Evolutionary conservation across 306 rosid species (phyloP), one percentile per base, ranked within the genome.

Genomic region (Acacia acuminata): DNA sequence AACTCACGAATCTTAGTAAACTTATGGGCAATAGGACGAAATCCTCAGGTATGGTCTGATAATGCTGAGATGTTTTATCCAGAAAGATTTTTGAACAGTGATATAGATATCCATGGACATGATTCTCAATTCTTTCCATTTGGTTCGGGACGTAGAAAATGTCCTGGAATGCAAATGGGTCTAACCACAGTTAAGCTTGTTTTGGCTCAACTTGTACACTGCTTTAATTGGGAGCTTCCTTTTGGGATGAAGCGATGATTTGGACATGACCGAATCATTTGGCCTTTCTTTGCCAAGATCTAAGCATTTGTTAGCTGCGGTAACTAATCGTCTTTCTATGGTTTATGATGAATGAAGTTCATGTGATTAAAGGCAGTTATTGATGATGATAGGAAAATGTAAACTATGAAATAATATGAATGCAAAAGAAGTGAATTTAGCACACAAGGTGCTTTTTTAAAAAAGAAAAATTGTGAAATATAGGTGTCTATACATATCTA

Each of bases 201-300:
- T 1, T 0, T 88, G 4, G 88, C 89, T 5, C 91, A 86, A 10
- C 71, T 88, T 20, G 80, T 81, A 43, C 91, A 85, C 10, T 86
- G 81, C 77, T 86, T 86, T 48, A 50, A 80, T 19, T 86, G 90
- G 90, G 81, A 86, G 25, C 87, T 89, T 36, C 84, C 82, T 1
- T 0, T 3, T 10, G 80, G 70, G 11, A 34, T 78, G 15, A 19
- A 0, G 13, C 85, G 8, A 16, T 15, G 76, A 77, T n/a, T 24
- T 89, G 69, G 85, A 86, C 50, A 89, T 86, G 90, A 11, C 40
- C 0, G 87, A 85, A 75, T 71, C 24, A 58, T 88, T 81, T 67
- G 87, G 86, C 2, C 63, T 83, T 10, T 0, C 84, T 0, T 3
- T 48, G 5, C 40, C 84, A 2, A 84, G 74, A 61, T 80, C 73